Evolutionary conservation across 2,329 filamentous ascomycete species (phyloP).

Genomic region (Colletotrichum sp.): DNA sequence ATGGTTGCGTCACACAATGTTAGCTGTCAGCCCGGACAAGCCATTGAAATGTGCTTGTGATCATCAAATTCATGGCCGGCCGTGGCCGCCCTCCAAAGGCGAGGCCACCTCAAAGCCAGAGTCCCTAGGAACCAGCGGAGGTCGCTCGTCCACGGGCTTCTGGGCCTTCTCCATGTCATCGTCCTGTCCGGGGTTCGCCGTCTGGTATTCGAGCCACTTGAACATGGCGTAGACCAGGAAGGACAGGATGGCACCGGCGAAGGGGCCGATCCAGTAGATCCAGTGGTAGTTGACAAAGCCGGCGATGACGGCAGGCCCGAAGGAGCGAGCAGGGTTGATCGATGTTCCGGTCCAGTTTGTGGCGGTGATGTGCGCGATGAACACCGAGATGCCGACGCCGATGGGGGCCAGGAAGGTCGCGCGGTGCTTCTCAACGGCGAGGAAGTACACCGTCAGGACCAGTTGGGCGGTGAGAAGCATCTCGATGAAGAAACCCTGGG

Average conservation of each 20-base stretch:
- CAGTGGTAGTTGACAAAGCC: conserved; percentile 51
- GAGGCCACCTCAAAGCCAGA: not conserved
- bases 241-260: not conserved
- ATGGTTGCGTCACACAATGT: not conserved
- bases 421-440: conserved; percentile 76
- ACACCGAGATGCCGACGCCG: conserved; percentile 74
- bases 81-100: not conserved
- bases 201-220: not conserved
- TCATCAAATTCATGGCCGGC: not conserved
- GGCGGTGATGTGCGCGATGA: conserved; percentile 55
- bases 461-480: conserved; percentile 70
- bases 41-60: not conserved
- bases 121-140: not conserved
- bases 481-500: conserved; percentile 70
- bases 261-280: conserved; percentile 48
- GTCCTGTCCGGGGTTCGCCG: not conserved
- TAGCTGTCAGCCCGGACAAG: not conserved
- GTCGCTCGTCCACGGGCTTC: not conserved
- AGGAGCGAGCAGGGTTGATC: conserved; percentile 56
- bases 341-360: conserved; percentile 52
- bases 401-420: conserved; percentile 74
- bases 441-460: conserved; percentile 71
- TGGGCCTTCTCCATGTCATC: not conserved
- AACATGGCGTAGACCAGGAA: not conserved
- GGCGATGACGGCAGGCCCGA: conserved; percentile 51